phyloP scores from a whole-genome alignment of 305 asterid species.

The Fraxinus xanthoxyloides region DNA sequence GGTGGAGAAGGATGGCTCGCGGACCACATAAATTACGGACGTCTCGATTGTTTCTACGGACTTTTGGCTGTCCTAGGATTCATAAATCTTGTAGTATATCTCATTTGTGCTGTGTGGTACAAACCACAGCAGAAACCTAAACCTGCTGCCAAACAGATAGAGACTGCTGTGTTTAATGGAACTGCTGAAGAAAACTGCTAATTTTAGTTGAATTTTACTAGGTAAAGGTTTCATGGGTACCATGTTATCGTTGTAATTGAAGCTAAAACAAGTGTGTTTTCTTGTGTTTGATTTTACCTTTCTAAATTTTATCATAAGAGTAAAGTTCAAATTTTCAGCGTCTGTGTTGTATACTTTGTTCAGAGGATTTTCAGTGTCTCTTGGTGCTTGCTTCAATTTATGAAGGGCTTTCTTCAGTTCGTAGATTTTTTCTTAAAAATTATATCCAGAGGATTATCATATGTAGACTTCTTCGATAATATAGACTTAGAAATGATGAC shows the following conservation, averaged over 20 bases:
- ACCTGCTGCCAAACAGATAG: constrained; percentile 27
- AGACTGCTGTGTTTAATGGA: constrained; percentile 15
- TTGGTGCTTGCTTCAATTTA: not conserved
- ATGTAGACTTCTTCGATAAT: no score
- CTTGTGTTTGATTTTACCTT: not conserved
- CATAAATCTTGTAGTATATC: constrained; percentile 48
- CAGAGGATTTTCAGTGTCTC: not conserved
- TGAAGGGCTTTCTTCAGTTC: not conserved
- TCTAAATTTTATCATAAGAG: not conserved
- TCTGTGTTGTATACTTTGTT: not conserved
- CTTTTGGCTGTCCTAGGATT: constrained; percentile 57
- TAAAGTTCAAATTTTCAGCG: not conserved
- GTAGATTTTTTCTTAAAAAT: not conserved
- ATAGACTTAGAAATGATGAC: no score
- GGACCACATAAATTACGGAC: constrained; percentile 62
- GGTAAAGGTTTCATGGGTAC: not conserved
- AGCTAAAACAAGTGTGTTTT: not conserved
- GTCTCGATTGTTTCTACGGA: constrained; percentile 71
- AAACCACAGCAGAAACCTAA: constrained; percentile 37
- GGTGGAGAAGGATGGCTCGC: constrained; percentile 67
- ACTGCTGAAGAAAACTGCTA: constrained; percentile 34
- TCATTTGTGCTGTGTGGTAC: constrained; percentile 55
- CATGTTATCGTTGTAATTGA: not conserved
- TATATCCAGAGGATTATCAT: no score
- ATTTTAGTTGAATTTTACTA: not conserved